Evolutionary conservation across 1,284 basidiomycete species (phyloP), one percentile per base, ranked within the genome.

Genomic region (Microbotryum silenes-acaulis): DNA sequence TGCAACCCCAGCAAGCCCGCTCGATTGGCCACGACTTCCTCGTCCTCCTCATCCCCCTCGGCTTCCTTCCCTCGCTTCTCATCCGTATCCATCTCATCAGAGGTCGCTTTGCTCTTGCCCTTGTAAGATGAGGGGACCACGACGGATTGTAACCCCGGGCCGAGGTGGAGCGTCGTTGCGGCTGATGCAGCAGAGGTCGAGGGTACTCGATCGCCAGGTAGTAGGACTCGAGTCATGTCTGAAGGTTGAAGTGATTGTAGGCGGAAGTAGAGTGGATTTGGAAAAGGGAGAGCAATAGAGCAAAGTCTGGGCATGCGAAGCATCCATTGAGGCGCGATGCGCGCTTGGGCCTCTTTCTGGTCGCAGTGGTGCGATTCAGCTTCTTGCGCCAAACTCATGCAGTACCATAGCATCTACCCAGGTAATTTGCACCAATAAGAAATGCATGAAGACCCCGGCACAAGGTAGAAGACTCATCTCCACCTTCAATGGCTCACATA

Each of bases 171-270:
- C 1, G 37, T 54, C 5, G 52, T n/a, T 8, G 50, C 18, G 21
- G 61, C 21, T n/a, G 21, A 21, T 10, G 54, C 21, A 3, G 53
- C 14, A 2, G 59, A 21, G 9, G 57, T 27, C 10, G 63, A 47
- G 2, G 66, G 64, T 25, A 68, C 57, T 2, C 56, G 50, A 48
- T 68, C 67, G 23, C 67, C 67, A 2, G 67, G 67, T 29, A 66
- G 50, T 31, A 63, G 48, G 10, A 63, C 59, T 42, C 12, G 25
- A n/a, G 51, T 29, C 51, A 53, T 53, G n/a, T 16, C 51, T n/a
- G 31, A 18, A 5, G n/a, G n/a, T 20, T 8, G 51, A 29, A 25
- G 51, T 2, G 51, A n/a, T 50, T 14, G 27, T 23, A 16, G 2
- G 48, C 10, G 16, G 31, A 42, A 42, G 16, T 4, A 42, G 3